A percentile compares a stretch with the other conserved stretches of the same genome.
Evolutionary conservation across 75 land plant genomes (phyloP).

Genomic region (Ceratopteris richardii): DNA sequence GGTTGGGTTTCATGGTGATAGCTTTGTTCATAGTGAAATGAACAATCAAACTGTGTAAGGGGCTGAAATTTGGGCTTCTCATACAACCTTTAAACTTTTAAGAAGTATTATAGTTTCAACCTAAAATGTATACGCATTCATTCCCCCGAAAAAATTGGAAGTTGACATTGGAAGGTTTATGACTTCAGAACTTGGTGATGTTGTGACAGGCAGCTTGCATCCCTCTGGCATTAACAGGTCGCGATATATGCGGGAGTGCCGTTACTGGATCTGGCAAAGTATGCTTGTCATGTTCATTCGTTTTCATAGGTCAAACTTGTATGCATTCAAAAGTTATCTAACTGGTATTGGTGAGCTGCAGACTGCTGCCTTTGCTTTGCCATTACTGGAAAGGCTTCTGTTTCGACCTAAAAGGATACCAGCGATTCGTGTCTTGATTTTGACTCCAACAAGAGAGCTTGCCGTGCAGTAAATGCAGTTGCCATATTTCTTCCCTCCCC

Average conservation of each 20-base stretch:
- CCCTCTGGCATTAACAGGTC: constrained; percentile 80
- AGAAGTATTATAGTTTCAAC: no score
- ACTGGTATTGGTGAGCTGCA: no score
- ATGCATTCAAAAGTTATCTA: no score
- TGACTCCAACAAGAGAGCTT: constrained; percentile 90
- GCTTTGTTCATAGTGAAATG: no score
- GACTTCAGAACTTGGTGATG: background rate
- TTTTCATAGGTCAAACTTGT: background rate
- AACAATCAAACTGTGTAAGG: no score
- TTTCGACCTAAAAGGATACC: constrained; percentile 75
- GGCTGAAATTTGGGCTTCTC: no score
- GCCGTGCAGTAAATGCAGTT: constrained; percentile 73
- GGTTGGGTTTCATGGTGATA: no score
- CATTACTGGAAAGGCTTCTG: constrained; percentile 76
- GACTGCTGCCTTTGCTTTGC: constrained; percentile 93
- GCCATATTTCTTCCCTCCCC: no score
- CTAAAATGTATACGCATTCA: no score
- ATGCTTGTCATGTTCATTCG: background rate
- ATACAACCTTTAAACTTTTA: no score
- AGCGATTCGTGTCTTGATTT: constrained; percentile 80
- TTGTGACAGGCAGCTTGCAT: constrained; percentile 76
- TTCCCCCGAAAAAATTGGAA: no score
- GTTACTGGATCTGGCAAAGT: constrained; percentile 96
- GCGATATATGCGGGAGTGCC: constrained; percentile 97
- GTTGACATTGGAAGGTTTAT: no score